These are phyloP conservation scores for Colletotrichum acutatum DNA, from an alignment of 2,329 filamentous ascomycete species.

Conservation along the genomic window DNA sequence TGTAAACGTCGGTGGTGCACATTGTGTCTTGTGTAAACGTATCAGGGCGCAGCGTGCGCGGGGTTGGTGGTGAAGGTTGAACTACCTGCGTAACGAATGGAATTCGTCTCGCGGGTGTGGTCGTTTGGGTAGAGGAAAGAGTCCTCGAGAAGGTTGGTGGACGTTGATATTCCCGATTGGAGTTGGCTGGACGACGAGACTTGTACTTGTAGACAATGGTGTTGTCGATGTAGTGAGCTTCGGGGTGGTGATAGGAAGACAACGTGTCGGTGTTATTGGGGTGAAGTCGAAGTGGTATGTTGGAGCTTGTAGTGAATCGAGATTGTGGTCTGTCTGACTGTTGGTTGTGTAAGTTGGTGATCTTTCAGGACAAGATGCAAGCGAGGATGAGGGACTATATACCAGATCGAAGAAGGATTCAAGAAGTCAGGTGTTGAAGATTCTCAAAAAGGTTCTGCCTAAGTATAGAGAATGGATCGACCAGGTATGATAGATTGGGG, in stretches of 20 bases:
- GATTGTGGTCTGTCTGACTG: conserved; percentile 19
- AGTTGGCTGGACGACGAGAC: conserved; percentile 14
- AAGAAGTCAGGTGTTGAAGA: conserved; percentile 1
- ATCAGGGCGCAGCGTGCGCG: conserved; percentile 27
- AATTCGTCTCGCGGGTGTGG: conserved; percentile 11
- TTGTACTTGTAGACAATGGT: conserved; percentile 26
- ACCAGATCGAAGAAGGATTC: conserved; percentile 2
- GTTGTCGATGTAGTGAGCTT: conserved; percentile 29
- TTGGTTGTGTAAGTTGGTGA: conserved; percentile 23
- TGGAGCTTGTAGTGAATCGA: not conserved
- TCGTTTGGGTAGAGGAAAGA: not conserved
- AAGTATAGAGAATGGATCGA: conserved; percentile 20
- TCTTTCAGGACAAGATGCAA: not conserved
- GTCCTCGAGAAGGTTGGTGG: not conserved
- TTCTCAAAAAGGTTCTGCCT: conserved; percentile 15
- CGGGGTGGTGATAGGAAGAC: conserved; percentile 21
- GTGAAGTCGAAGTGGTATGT: not conserved
- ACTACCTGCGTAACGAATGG: conserved; percentile 24
- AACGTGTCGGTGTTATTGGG: conserved; percentile 1
- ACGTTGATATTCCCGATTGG: not conserved
- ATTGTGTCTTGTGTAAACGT: conserved; percentile 50
- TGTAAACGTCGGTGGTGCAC: conserved; percentile 61
- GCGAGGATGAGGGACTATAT: conserved; percentile 19
- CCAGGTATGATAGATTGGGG: conserved; percentile 1
- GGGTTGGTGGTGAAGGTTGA: conserved; percentile 10